phyloP scores from a whole-genome alignment of 2,329 filamentous ascomycete genomes.

The Paracoccidioides lutzii region DNA sequence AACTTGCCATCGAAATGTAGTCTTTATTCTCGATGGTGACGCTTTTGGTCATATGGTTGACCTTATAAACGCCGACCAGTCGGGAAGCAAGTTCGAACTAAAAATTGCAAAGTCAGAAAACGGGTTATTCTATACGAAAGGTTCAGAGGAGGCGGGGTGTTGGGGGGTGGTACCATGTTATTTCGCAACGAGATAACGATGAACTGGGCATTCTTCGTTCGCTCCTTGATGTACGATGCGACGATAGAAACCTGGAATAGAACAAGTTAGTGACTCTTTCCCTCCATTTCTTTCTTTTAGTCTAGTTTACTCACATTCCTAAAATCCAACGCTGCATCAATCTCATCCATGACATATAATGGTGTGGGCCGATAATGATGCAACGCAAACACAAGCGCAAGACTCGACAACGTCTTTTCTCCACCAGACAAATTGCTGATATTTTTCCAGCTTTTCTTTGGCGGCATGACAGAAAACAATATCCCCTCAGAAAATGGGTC shows the following conservation, averaged over 20 bases:
- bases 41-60: slow-evolving; percentile 96
- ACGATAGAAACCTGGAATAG: slow-evolving; percentile 73
- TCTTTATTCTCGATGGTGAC: slow-evolving; percentile 78
- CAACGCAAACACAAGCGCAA: slow-evolving; percentile 93
- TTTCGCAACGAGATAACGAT: slow-evolving; percentile 96
- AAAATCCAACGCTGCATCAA: slow-evolving; percentile 95
- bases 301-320: slow-evolving; percentile 60
- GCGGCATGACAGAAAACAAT: slow-evolving; percentile 95
- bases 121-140: too few relatives aligned
- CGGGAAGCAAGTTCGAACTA: slow-evolving; percentile 86
- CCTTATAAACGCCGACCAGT: slow-evolving; percentile 96
- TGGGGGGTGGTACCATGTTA: slow-evolving; percentile 56
- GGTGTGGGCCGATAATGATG: slow-evolving; percentile 98
- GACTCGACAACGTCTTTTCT: slow-evolving; percentile 87
- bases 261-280: background rate
- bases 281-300: background rate
- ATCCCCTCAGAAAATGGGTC: slow-evolving; percentile 97
- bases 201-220: slow-evolving; percentile 98
- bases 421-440: slow-evolving; percentile 92
- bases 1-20: slow-evolving; percentile 41
- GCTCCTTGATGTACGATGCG: slow-evolving; percentile 96
- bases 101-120: background rate
- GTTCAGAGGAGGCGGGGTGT: background rate
- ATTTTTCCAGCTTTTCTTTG: slow-evolving; percentile 99
- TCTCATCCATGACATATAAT: slow-evolving; percentile 98